Evolutionary conservation across 108 stramenopile species (phyloP).

Genomic region (Skeletonema potamos): DNA sequence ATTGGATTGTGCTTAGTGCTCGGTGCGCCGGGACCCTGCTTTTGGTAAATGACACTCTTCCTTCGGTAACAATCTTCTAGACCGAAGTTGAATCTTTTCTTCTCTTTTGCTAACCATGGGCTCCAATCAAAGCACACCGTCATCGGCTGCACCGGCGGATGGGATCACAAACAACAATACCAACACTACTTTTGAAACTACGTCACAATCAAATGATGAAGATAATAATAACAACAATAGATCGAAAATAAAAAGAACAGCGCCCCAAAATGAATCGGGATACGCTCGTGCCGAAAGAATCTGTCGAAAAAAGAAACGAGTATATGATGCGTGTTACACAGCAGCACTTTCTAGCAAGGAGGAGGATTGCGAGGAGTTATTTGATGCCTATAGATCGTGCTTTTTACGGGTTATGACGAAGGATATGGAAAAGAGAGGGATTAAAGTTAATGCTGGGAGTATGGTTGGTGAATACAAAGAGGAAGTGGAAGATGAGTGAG

Average conservation of each 20-base stretch:
- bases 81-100: no score
- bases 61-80: no score
- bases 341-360: slow-evolving; percentile 43
- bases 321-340: slow-evolving; percentile 49
- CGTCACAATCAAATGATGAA: not conserved
- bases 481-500: slow-evolving; percentile 6
- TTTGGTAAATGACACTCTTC: no score
- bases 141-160: not conserved
- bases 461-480: slow-evolving; percentile 45
- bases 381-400: slow-evolving; percentile 43
- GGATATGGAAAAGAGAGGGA: slow-evolving; percentile 48
- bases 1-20: no score
- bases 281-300: slow-evolving; percentile 34
- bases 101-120: no score
- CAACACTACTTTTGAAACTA: not conserved
- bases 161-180: not conserved
- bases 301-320: slow-evolving; percentile 46
- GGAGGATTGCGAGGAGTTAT: slow-evolving; percentile 48
- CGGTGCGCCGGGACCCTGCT: no score
- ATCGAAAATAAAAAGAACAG: not conserved
- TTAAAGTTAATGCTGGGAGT: slow-evolving; percentile 33
- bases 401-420: slow-evolving; percentile 38
- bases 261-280: slow-evolving; percentile 29
- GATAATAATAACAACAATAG: not conserved
- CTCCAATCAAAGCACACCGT: not conserved